Percentiles rank a stretch among this genome's conserved stretches.
These are phyloP conservation scores for Tagetes patula DNA, from an alignment of 129 eudicot species.

Conservation along the genomic window DNA sequence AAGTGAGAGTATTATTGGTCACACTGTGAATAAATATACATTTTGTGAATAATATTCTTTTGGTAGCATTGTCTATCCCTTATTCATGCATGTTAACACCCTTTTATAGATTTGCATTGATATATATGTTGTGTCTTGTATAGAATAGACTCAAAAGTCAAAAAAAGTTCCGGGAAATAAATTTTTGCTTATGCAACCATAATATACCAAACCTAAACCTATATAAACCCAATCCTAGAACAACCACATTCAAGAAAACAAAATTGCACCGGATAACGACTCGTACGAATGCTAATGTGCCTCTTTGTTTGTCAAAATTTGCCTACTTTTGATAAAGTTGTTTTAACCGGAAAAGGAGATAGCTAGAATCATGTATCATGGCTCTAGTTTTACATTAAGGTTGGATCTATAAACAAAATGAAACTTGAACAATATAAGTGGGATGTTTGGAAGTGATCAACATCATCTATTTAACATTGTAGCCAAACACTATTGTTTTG, in stretches of 20 bases:
- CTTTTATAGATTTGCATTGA: no score
- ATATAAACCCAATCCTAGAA: background rate
- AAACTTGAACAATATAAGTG: background rate
- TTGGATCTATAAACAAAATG: background rate
- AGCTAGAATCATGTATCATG: background rate
- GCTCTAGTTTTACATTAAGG: background rate
- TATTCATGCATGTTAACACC: background rate
- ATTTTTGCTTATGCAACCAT: background rate
- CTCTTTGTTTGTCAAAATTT: background rate
- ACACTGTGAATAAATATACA: background rate
- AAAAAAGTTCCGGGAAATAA: background rate
- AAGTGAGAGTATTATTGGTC: no score
- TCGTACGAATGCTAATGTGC: background rate
- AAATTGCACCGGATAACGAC: background rate
- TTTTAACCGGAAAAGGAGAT: background rate
- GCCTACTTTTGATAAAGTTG: background rate
- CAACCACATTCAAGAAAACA: background rate
- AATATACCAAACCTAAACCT: slow-evolving; percentile 2
- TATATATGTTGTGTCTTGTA: no score
- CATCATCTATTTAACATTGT: background rate
- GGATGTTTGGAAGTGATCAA: background rate
- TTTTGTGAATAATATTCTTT: background rate
- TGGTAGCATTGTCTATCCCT: background rate
- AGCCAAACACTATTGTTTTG: background rate
- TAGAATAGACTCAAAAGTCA: no score